Evolutionary conservation across 768 basidiomycete species (phyloP).

Genomic region (Calocera viscosa): DNA sequence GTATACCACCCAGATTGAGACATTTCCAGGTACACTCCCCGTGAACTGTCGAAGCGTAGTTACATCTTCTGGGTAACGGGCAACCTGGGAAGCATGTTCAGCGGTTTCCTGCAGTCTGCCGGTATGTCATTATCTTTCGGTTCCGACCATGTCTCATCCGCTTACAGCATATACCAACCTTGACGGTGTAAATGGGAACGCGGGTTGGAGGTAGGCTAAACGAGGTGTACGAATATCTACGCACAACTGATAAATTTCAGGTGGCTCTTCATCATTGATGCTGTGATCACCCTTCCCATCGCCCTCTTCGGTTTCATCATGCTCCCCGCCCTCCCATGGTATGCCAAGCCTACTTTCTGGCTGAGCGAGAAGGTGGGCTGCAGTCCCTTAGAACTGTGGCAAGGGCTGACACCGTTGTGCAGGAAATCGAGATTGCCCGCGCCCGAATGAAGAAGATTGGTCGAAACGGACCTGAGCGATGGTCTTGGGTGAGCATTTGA

Average conservation of each 20-base stretch:
- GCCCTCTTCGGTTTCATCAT: constrained; percentile 17
- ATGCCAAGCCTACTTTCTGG: constrained; percentile 18
- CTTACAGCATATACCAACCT: constrained; percentile 20
- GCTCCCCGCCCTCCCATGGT: constrained; percentile 17
- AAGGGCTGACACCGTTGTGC: not conserved
- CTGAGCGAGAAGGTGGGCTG: constrained; percentile 6
- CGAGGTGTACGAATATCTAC: not conserved
- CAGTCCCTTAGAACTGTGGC: not conserved
- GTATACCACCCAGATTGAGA: not conserved
- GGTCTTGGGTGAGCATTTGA: constrained; percentile 18
- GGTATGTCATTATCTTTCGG: not conserved
- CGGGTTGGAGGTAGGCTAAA: not conserved
- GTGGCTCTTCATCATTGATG: constrained; percentile 5
- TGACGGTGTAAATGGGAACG: not conserved
- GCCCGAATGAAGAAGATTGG: constrained; percentile 18
- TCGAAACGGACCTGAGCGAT: constrained; percentile 16
- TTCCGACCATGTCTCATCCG: not conserved
- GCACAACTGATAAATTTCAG: not conserved
- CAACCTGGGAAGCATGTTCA: constrained; percentile 20
- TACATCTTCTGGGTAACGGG: constrained; percentile 23
- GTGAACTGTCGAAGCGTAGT: constrained; percentile 23
- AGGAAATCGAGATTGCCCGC: constrained; percentile 19
- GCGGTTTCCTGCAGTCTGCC: constrained; percentile 21
- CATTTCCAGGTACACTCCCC: constrained; percentile 19
- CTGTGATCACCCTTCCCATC: constrained; percentile 16